Evolutionary conservation across 495 filamentous ascomycete species (phyloP).

Genomic region (Aspergillus homomorphus): DNA sequence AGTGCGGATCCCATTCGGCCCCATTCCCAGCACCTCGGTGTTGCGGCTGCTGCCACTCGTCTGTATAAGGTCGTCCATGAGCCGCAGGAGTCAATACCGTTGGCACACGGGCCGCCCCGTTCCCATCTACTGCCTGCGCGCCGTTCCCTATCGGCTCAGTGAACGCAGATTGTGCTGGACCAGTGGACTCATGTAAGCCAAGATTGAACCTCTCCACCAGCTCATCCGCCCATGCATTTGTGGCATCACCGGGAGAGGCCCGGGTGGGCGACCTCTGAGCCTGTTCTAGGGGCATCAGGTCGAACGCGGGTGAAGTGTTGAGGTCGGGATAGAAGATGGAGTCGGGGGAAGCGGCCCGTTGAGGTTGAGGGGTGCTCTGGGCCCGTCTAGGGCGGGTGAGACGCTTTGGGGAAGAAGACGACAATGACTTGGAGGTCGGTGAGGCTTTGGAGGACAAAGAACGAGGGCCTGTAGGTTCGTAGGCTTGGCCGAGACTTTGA

Average conservation of each 20-base stretch:
- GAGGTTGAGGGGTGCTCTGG: slow-evolving; percentile 28
- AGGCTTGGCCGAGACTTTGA: slow-evolving; percentile 35
- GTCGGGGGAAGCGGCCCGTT: slow-evolving; percentile 32
- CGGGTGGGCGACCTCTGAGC: slow-evolving; percentile 42
- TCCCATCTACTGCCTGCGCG: slow-evolving; percentile 10
- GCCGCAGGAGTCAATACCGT: slow-evolving; percentile 27
- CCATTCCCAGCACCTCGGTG: slow-evolving; percentile 5
- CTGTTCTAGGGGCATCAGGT: slow-evolving; percentile 44
- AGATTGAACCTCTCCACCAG: slow-evolving; percentile 25
- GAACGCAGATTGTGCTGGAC: slow-evolving; percentile 6
- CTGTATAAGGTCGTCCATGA: slow-evolving; percentile 23
- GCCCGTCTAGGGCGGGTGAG: slow-evolving; percentile 29
- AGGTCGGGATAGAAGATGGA: slow-evolving; percentile 44
- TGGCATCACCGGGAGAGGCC: slow-evolving; percentile 27
- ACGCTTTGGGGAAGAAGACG: slow-evolving; percentile 29
- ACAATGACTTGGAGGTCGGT: slow-evolving; percentile 31
- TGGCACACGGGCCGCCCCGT: slow-evolving; percentile 20
- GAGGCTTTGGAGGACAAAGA: slow-evolving; percentile 26
- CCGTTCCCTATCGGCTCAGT: background rate
- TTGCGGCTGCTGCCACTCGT: slow-evolving; percentile 21
- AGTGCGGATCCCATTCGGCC: slow-evolving; percentile 25
- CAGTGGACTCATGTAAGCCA: background rate
- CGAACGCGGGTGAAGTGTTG: slow-evolving; percentile 43
- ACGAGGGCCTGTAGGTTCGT: slow-evolving; percentile 28
- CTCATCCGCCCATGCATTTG: slow-evolving; percentile 37